These are phyloP conservation scores for Xerocomus brunneocitrinus DNA, from an alignment of 768 basidiomycete species.

Conservation along the genomic window DNA sequence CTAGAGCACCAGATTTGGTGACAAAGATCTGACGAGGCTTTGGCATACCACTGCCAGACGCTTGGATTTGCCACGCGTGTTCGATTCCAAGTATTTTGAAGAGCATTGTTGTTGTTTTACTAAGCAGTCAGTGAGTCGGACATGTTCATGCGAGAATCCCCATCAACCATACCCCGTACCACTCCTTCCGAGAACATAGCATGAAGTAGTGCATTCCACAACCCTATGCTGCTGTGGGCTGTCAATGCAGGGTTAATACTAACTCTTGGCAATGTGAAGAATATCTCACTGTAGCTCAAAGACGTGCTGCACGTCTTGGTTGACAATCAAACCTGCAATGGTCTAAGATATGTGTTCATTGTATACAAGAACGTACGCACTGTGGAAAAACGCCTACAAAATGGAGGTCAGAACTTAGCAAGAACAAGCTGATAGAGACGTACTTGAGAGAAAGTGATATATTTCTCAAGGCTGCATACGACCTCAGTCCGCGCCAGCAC, in stretches of 20 bases:
- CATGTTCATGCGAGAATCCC: background rate
- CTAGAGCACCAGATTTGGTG: slow-evolving; percentile 63
- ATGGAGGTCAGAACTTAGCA: slow-evolving; percentile 30
- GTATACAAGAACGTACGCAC: slow-evolving; percentile 4
- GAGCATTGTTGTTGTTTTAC: slow-evolving; percentile 74
- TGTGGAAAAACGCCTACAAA: slow-evolving; percentile 18
- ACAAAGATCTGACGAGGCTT: slow-evolving; percentile 69
- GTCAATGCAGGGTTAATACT: background rate
- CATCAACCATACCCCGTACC: slow-evolving; percentile 56
- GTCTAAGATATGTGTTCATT: background rate
- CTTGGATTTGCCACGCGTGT: slow-evolving; percentile 43
- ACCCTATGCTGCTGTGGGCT: slow-evolving; percentile 51
- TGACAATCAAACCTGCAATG: slow-evolving; percentile 20
- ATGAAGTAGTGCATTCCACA: slow-evolving; percentile 55
- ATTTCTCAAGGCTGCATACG: slow-evolving; percentile 35
- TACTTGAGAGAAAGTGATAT: slow-evolving; percentile 29
- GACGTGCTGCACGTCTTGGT: slow-evolving; percentile 25
- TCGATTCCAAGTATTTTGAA: slow-evolving; percentile 73
- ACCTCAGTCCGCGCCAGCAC: slow-evolving; percentile 34
- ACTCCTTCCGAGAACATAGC: slow-evolving; percentile 65
- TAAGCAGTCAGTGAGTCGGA: slow-evolving; percentile 18
- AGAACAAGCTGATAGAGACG: slow-evolving; percentile 18
- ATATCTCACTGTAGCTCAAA: slow-evolving; percentile 23
- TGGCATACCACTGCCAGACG: slow-evolving; percentile 20
- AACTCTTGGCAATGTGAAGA: slow-evolving; percentile 11